Percentiles rank a stretch among this genome's conserved stretches.
phyloP scores from a whole-genome alignment of 176 grass and related monocot genomes.

The Sorghum bicolor region DNA sequence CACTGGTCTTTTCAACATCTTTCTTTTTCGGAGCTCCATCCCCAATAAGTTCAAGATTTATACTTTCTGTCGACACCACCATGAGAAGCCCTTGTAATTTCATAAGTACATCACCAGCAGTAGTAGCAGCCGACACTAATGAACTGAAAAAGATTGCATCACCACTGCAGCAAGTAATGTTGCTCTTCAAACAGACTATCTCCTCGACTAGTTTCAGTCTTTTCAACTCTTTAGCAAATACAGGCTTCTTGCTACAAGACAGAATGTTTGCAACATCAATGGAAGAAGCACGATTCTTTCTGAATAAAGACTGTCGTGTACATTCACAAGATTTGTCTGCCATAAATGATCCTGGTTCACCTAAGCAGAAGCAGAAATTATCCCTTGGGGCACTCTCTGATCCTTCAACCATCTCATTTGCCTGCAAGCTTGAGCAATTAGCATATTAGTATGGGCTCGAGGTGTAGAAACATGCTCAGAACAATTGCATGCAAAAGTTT shows the following conservation, averaged over 20 bases:
- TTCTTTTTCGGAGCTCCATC: constrained; percentile 54
- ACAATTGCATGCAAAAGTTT: constrained; percentile 27
- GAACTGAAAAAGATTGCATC: constrained; percentile 77
- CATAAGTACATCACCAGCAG: constrained; percentile 58
- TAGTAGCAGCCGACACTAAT: constrained; percentile 62
- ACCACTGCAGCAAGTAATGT: constrained; percentile 35
- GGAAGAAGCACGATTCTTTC: constrained; percentile 45
- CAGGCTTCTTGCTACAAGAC: constrained; percentile 41
- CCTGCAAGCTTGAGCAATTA: constrained; percentile 72
- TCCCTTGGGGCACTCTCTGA: constrained; percentile 43
- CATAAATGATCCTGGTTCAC: constrained; percentile 44
- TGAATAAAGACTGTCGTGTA: constrained; percentile 56
- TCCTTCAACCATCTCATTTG: constrained; percentile 64
- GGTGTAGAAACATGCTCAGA: constrained; percentile 32
- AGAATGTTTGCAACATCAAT: constrained; percentile 38
- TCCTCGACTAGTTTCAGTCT: constrained; percentile 58
- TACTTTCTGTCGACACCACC: constrained; percentile 67
- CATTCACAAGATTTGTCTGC: constrained; percentile 45
- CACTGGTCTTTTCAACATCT: constrained; percentile 41
- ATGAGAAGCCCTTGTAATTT: constrained; percentile 73
- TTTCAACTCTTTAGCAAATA: constrained; percentile 51
- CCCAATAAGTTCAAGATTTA: constrained; percentile 85
- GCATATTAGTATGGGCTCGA: constrained; percentile 33
- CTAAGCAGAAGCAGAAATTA: constrained; percentile 40
- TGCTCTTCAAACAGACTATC: constrained; percentile 61